phyloP scores from a whole-genome alignment of 306 rosid genomes.

The Vigna trinervia region DNA sequence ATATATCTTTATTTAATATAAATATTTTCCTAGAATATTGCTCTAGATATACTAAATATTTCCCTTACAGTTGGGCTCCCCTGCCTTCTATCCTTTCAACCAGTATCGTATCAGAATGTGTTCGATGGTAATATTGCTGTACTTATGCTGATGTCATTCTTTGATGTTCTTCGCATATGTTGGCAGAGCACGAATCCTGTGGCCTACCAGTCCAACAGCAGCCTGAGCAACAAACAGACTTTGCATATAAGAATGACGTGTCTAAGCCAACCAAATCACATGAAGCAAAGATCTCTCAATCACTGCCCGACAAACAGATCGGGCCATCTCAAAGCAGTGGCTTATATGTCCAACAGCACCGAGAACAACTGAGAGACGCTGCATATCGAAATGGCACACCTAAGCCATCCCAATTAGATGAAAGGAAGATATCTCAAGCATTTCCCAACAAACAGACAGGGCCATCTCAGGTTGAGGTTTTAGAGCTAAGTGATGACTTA shows the following conservation, averaged over 20 bases:
- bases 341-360: neutral
- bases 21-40: too few relatives aligned
- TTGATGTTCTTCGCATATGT: slow-evolving; percentile 37
- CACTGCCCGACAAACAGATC: neutral
- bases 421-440: neutral
- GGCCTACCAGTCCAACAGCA: neutral
- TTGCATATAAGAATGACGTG: neutral
- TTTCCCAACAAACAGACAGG: neutral
- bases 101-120: too few relatives aligned
- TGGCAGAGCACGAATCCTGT: slow-evolving; percentile 51
- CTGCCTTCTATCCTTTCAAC: too few relatives aligned
- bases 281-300: neutral
- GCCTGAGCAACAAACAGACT: neutral
- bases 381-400: neutral
- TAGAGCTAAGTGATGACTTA: neutral
- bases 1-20: too few relatives aligned
- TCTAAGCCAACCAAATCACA: neutral
- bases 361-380: neutral
- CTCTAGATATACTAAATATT: too few relatives aligned
- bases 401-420: neutral
- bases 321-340: neutral
- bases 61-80: too few relatives aligned
- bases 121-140: slow-evolving; percentile 14
- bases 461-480: neutral
- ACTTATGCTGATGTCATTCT: slow-evolving; percentile 14